Evolutionary conservation across 352 stramenopile species (phyloP), one percentile per base, ranked within the genome.

Genomic region (Phytophthora meadii): DNA sequence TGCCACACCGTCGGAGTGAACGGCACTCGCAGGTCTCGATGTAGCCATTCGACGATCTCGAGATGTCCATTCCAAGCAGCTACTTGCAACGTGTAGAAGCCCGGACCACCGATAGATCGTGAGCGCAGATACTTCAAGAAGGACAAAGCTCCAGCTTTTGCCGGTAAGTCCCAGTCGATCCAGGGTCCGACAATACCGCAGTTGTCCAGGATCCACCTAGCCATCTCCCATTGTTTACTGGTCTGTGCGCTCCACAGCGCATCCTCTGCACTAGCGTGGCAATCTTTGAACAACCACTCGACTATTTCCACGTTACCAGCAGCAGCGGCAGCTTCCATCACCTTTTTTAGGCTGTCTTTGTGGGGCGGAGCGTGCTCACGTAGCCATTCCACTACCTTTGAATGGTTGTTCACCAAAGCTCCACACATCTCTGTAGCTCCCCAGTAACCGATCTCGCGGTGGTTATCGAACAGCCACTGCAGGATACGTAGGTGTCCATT

Each of bases 51-150:
- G 22, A 77, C 70, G 9, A 79, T 45, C 10, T 70, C 70, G 0
- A 76, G 17, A 50, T 79, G 67, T 17, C 71, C 71, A 60, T 65
- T 76, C 42, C 66, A 77, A 0, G 85, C 83, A 9, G 85, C 81
- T n/a, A 78, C 61, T 68, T 89, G 79, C 49, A 92, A 75, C 0
- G 82, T 83, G 40, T 81, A 79, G 44, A 77, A 68, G 0, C 77
- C 77, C 15, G 79, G 78, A 0, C 77, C 70, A 32, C 86, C 77
- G 1, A 44, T 58, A 11, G 74, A 81, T 32, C 76, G 66, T 3
- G 65, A 58, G 17, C 81, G 75, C 15, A 88, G 65, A 53, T 72
- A 87, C 54, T 84, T 22, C 4, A 90, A 70, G 28, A 87, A 73
- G 1, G 69, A 51, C 47, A 88, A 58, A 1, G 72, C 77, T 9